These are phyloP conservation scores for Suillus cothurnatus DNA, from an alignment of 768 basidiomycete genomes.

Conservation along the genomic window DNA sequence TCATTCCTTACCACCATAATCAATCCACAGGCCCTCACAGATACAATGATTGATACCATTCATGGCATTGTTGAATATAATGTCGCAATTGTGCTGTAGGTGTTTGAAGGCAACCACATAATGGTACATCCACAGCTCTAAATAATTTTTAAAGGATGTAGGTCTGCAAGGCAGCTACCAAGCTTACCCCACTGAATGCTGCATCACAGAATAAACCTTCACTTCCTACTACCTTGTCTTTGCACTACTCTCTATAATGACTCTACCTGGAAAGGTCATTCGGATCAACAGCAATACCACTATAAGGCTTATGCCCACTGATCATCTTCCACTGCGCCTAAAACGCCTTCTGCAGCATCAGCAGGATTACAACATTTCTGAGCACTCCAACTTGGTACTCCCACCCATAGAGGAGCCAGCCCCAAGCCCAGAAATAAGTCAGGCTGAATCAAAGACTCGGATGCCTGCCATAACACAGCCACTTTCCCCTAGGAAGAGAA, in stretches of 20 bases:
- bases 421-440: neutral
- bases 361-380: neutral
- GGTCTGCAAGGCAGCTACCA: neutral
- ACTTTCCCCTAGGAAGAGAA: neutral
- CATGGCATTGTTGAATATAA: neutral
- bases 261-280: neutral
- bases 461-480: neutral
- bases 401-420: neutral
- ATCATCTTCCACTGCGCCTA: neutral
- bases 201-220: neutral
- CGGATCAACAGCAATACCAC: neutral
- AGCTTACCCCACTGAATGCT: neutral
- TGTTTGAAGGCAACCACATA: neutral
- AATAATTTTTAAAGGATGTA: neutral
- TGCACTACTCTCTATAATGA: neutral
- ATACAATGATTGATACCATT: neutral
- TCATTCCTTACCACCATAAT: neutral
- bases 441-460: neutral
- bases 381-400: neutral
- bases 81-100: neutral
- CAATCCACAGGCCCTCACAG: neutral
- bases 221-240: neutral
- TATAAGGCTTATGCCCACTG: neutral
- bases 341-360: neutral
- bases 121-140: neutral